Conservation (phyloP, 2,329 filamentous ascomycete genomes). For the Colletotrichum tamarilloi region DNA sequence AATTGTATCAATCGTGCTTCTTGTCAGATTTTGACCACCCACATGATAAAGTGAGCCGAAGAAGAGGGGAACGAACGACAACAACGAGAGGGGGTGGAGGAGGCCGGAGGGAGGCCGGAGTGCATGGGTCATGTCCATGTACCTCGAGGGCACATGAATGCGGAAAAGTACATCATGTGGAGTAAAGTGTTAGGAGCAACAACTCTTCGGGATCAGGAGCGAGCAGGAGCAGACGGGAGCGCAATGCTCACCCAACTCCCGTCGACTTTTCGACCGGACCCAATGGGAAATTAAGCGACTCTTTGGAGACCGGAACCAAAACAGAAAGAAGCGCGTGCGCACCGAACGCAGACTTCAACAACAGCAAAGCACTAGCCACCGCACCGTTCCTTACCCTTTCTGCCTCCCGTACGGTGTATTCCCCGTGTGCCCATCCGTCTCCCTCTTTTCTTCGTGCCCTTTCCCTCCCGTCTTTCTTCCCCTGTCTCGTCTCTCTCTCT, state of each 20-base stretch:
- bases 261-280: slow-evolving; percentile 3
- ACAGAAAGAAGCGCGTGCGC: slow-evolving; percentile 26
- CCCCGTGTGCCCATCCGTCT: neutral
- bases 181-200: slow-evolving; percentile 7
- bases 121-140: neutral
- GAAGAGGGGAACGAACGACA: slow-evolving; percentile 10
- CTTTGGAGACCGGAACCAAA: slow-evolving; percentile 18
- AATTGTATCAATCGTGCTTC: neutral
- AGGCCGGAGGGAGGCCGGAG: neutral
- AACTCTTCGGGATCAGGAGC: neutral
- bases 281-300: slow-evolving; percentile 21
- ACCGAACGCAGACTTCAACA: slow-evolving; percentile 2
- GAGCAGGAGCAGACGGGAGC: neutral
- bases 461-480: neutral
- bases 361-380: slow-evolving; percentile 23
- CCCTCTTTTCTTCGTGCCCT: neutral
- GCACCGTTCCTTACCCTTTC: neutral
- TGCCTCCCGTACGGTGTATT: neutral
- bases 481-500: neutral
- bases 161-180: slow-evolving; percentile 3
- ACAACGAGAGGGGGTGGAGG: slow-evolving; percentile 1
- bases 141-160: neutral
- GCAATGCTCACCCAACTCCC: neutral
- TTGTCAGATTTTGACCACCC: neutral
- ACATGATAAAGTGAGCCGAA: slow-evolving; percentile 1